These are phyloP conservation scores for Aspergillus tanneri DNA, from an alignment of 2,329 filamentous ascomycete species.

Conservation along the genomic window DNA sequence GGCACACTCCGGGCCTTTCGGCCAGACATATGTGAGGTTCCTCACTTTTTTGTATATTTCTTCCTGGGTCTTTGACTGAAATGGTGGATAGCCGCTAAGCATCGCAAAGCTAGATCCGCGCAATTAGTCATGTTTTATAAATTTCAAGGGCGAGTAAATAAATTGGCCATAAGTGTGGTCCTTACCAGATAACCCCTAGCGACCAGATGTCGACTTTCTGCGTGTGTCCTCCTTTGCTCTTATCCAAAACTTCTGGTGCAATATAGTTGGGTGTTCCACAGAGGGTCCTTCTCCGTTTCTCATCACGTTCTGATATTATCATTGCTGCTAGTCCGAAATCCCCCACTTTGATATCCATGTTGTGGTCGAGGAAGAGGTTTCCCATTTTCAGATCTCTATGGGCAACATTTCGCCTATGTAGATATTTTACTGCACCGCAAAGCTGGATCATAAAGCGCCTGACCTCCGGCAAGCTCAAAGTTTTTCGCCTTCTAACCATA, in stretches of 20 bases:
- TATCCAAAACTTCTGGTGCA: conserved; percentile 91
- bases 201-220: conserved; percentile 99
- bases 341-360: conserved; percentile 98
- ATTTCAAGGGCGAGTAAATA: conserved; percentile 13
- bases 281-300: conserved; percentile 81
- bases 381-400: conserved; percentile 97
- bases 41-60: conserved; percentile 53
- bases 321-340: conserved; percentile 95
- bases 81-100: conserved; percentile 92
- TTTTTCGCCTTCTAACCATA: conserved; percentile 90
- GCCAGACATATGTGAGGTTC: conserved; percentile 51
- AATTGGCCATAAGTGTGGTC: conserved; percentile 1
- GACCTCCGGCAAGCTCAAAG: conserved; percentile 89
- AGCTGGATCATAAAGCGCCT: conserved; percentile 93
- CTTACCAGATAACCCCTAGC: conserved; percentile 90
- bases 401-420: conserved; percentile 93
- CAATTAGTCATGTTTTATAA: conserved; percentile 22
- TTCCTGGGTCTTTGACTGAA: conserved; percentile 70
- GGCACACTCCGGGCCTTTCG: conserved; percentile 42
- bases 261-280: conserved; percentile 99
- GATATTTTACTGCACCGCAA: conserved; percentile 94
- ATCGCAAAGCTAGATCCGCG: conserved; percentile 86
- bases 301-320: conserved; percentile 85
- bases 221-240: conserved; percentile 90
- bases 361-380: conserved; percentile 88